phyloP scores from a whole-genome alignment of 805 yeast species.

The Metschnikowia lochheadii region DNA sequence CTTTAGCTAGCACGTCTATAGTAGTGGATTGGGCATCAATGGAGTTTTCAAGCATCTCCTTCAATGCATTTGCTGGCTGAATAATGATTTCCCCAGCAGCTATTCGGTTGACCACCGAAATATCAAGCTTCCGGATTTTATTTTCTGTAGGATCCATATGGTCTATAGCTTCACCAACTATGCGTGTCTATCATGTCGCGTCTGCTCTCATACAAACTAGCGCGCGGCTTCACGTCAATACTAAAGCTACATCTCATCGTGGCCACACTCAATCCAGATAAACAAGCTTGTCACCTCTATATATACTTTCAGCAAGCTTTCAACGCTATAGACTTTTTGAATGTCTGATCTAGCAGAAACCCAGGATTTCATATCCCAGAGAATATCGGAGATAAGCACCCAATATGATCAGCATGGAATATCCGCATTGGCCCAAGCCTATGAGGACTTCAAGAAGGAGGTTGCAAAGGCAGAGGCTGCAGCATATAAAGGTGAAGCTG shows the following conservation, averaged over 20 bases:
- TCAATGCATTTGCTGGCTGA: constrained; percentile 90
- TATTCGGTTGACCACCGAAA: constrained; percentile 75
- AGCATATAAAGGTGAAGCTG: constrained; percentile 57
- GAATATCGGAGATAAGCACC: constrained; percentile 9
- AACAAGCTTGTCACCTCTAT: not conserved
- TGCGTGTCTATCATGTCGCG: not conserved
- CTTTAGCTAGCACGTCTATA: constrained; percentile 78
- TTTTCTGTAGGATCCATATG: not conserved
- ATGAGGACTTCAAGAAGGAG: constrained; percentile 26
- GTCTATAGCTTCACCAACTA: not conserved
- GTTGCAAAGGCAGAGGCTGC: constrained; percentile 40
- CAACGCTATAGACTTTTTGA: not conserved
- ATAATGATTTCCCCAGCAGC: constrained; percentile 97
- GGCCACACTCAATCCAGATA: not conserved
- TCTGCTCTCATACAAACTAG: not conserved
- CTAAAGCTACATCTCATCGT: not conserved
- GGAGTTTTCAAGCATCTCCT: constrained; percentile 88
- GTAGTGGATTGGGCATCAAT: constrained; percentile 78
- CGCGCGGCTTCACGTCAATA: not conserved
- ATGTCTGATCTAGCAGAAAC: not conserved
- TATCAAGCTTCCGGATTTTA: constrained; percentile 44
- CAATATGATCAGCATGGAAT: constrained; percentile 12
- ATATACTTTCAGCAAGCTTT: not conserved
- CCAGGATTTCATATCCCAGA: constrained; percentile 10
- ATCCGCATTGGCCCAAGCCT: constrained; percentile 17